These are phyloP conservation scores for Monosporascus cannonballus DNA, from an alignment of 2,329 filamentous ascomycete species.

Conservation along the genomic window DNA sequence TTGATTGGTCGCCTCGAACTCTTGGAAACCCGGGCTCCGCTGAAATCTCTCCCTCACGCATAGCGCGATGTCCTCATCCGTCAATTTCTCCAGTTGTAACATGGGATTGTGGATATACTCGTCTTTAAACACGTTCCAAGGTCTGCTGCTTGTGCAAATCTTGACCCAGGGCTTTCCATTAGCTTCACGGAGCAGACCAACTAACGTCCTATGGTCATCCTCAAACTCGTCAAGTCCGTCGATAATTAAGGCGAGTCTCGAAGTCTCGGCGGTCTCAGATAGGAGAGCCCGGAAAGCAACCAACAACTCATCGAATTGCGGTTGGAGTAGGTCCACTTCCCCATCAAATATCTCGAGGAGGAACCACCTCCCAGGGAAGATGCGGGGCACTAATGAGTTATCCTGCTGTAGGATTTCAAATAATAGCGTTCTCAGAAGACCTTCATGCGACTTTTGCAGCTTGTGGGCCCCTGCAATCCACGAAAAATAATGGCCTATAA, in stretches of 20 bases:
- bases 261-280: neutral
- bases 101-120: constrained; percentile 9
- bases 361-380: constrained; percentile 7
- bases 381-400: constrained; percentile 1
- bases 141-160: constrained; percentile 19
- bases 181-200: constrained; percentile 6
- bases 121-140: constrained; percentile 16
- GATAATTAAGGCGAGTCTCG: constrained; percentile 12
- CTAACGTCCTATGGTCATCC: constrained; percentile 6
- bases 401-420: constrained; percentile 6
- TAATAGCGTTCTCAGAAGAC: constrained; percentile 15
- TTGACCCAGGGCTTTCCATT: constrained; percentile 8
- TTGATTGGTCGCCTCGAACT: neutral
- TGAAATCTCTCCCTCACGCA: constrained; percentile 15
- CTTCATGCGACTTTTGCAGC: constrained; percentile 17
- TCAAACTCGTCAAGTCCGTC: constrained; percentile 9
- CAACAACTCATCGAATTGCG: constrained; percentile 6
- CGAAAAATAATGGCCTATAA: constrained; percentile 13
- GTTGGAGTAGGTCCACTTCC: constrained; percentile 1
- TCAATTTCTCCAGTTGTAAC: constrained; percentile 18
- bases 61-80: constrained; percentile 12
- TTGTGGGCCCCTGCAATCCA: constrained; percentile 13
- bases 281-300: constrained; percentile 2
- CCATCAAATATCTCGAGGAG: constrained; percentile 4
- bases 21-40: constrained; percentile 5